Conservation (phyloP, 805 yeast genomes). For the Candida sonorensis region DNA sequence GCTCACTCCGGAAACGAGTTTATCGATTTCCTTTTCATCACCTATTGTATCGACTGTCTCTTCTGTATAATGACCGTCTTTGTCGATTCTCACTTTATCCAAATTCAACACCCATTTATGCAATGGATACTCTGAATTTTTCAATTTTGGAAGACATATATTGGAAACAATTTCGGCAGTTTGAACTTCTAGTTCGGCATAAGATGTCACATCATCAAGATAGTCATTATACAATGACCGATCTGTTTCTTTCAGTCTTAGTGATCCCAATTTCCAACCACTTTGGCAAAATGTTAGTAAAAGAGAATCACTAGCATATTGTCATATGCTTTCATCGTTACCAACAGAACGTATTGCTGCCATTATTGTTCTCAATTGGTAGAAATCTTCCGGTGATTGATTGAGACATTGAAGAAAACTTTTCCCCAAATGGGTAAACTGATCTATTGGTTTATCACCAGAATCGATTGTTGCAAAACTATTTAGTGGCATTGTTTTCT, state of each 20-base stretch:
- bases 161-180: background rate
- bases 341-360: background rate
- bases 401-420: background rate
- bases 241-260: conserved; percentile 1
- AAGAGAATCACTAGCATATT: background rate
- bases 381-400: conserved; percentile 2
- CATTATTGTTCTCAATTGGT: conserved; percentile 1
- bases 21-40: background rate
- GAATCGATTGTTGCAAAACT: too few species aligned
- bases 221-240: conserved; percentile 1
- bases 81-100: background rate
- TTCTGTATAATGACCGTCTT: background rate
- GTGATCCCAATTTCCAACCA: conserved; percentile 1
- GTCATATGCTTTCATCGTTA: background rate
- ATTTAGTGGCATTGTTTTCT: too few species aligned
- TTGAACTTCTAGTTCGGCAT: conserved; percentile 1
- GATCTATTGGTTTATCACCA: background rate
- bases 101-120: background rate
- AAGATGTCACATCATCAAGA: conserved; percentile 1
- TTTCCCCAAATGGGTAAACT: background rate
- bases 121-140: background rate
- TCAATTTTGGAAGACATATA: background rate
- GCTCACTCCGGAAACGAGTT: background rate
- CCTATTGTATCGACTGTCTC: background rate
- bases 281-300: background rate